Conservation (phyloP, 176 grass and related monocot genomes). For the Oryza coarctata region DNA sequence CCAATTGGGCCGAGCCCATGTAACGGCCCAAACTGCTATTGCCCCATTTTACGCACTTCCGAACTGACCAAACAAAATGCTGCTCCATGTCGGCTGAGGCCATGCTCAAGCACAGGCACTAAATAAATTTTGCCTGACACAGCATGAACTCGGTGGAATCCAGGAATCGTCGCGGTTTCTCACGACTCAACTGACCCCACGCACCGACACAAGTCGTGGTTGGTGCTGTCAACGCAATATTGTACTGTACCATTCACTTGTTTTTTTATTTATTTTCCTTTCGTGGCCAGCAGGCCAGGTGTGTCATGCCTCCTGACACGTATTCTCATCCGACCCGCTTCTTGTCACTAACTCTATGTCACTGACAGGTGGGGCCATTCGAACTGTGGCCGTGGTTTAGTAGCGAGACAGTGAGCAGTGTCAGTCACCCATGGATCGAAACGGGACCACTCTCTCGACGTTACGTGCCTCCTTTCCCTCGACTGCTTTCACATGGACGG, state of each 20-base stretch:
- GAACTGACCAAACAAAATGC: too few species aligned
- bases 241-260: background rate
- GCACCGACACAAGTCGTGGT: background rate
- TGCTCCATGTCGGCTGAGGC: too few species aligned
- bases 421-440: background rate
- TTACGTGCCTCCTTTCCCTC: background rate
- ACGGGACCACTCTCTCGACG: background rate
- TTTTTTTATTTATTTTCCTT: background rate
- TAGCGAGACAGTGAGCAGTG: too few species aligned
- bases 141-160: background rate
- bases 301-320: background rate
- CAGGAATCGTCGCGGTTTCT: background rate
- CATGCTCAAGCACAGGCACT: too few species aligned
- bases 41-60: too few species aligned
- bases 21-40: background rate
- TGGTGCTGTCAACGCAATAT: background rate
- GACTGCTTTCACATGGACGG: conserved; percentile 28
- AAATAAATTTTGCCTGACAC: too few species aligned
- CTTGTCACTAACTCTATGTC: background rate
- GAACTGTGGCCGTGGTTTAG: background rate
- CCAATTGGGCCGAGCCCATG: background rate
- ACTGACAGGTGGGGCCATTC: background rate
- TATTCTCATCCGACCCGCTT: background rate
- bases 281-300: background rate
- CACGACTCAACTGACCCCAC: background rate